A percentile compares a stretch with the other conserved stretches of the same genome.
Evolutionary conservation across 352 stramenopile genomes (phyloP).

Genomic region (Thalassiosira mediterranea): DNA sequence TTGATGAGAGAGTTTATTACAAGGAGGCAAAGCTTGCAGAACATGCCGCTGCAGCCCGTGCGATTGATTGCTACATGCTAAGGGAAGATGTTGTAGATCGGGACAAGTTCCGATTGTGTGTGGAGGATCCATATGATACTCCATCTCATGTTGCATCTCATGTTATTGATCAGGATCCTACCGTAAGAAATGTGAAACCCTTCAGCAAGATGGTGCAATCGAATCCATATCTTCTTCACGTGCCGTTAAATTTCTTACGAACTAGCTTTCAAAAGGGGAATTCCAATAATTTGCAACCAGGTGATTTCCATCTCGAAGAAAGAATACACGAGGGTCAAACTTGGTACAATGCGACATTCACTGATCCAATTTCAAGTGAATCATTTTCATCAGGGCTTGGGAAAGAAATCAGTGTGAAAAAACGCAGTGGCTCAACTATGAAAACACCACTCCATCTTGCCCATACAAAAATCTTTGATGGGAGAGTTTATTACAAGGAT

Average conservation of each 20-base stretch:
- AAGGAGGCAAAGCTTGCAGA: slow-evolving; percentile 17
- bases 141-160: not conserved
- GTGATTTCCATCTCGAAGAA: too few relatives aligned
- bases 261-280: too few relatives aligned
- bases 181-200: not conserved
- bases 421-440: not conserved
- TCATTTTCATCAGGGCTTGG: slow-evolving; percentile 19
- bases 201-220: too few relatives aligned
- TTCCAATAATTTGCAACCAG: too few relatives aligned
- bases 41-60: slow-evolving; percentile 37
- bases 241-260: too few relatives aligned
- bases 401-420: not conserved
- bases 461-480: slow-evolving; percentile 12
- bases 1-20: slow-evolving; percentile 34
- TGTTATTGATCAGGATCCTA: not conserved
- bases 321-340: too few relatives aligned
- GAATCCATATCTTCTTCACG: too few relatives aligned
- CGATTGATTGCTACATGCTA: slow-evolving; percentile 28
- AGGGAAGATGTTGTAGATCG: not conserved
- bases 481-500: slow-evolving; percentile 33
- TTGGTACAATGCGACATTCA: slow-evolving; percentile 30
- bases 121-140: slow-evolving; percentile 32
- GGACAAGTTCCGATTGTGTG: slow-evolving; percentile 13
- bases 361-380: slow-evolving; percentile 23
- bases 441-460: slow-evolving; percentile 1